Percentiles rank a stretch among this genome's conserved stretches.
phyloP scores from a whole-genome alignment of 1,139 yeast species.

The Lodderomyces beijingensis region DNA sequence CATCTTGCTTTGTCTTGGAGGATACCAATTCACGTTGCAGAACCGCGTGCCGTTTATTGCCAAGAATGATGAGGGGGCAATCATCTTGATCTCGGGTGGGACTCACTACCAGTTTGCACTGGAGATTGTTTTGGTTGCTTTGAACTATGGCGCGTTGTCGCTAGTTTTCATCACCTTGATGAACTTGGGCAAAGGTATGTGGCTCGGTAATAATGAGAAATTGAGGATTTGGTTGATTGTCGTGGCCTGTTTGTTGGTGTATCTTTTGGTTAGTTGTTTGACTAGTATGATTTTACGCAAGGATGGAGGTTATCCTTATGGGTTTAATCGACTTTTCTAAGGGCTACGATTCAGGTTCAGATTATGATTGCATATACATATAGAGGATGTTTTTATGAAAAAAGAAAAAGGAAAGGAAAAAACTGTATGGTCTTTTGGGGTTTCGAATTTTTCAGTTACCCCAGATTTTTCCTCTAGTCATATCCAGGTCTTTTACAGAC shows the following conservation, averaged over 20 bases:
- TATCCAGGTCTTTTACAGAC: too few relatives aligned
- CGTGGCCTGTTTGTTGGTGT: conserved; percentile 18
- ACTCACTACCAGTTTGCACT: conserved; percentile 64
- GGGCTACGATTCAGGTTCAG: too few relatives aligned
- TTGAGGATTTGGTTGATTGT: conserved; percentile 18
- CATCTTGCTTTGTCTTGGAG: conserved; percentile 48
- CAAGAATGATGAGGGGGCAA: conserved; percentile 38
- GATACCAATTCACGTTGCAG: conserved; percentile 60
- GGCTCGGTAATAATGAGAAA: conserved; percentile 18
- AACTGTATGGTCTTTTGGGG: too few relatives aligned
- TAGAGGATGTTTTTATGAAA: too few relatives aligned
- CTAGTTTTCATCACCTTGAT: conserved; percentile 34
- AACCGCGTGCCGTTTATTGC: conserved; percentile 63
- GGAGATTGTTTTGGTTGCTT: conserved; percentile 52
- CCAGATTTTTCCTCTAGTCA: too few relatives aligned
- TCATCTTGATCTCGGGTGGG: conserved; percentile 61
- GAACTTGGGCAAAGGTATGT: conserved; percentile 29
- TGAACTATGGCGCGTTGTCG: conserved; percentile 44
- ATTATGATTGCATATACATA: too few relatives aligned
- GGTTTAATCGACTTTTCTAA: conserved; percentile 30
- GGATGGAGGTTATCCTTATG: conserved; percentile 39
- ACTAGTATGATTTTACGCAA: conserved; percentile 39
- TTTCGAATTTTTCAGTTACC: too few relatives aligned
- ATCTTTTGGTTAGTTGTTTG: conserved; percentile 31
- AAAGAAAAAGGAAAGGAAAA: too few relatives aligned